These are phyloP conservation scores for Melampsora americana DNA, from an alignment of 1,284 basidiomycete genomes.

Conservation along the genomic window DNA sequence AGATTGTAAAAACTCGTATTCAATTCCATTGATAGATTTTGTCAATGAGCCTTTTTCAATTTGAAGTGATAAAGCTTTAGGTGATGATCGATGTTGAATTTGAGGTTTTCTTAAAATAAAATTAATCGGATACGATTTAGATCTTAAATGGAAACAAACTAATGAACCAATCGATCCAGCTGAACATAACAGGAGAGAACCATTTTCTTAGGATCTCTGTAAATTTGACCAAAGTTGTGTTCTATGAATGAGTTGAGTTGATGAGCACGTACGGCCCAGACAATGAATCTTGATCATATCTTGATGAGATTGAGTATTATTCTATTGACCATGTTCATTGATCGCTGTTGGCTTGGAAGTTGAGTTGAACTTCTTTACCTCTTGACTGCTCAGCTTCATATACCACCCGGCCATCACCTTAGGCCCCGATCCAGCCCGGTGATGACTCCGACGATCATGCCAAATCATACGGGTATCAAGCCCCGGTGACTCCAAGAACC, in stretches of 20 bases:
- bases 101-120: slow-evolving; percentile 18
- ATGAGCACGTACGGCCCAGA: slow-evolving; percentile 11
- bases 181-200: slow-evolving; percentile 2
- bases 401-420: too few relatives aligned
- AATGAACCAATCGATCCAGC: slow-evolving; percentile 40
- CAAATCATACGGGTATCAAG: too few relatives aligned
- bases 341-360: too few relatives aligned
- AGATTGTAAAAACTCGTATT: slow-evolving; percentile 17
- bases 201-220: background rate
- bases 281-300: slow-evolving; percentile 5
- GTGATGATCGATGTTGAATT: slow-evolving; percentile 15
- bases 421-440: too few relatives aligned
- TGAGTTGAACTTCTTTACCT: too few relatives aligned
- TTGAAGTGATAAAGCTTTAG: slow-evolving; percentile 27
- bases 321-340: too few relatives aligned
- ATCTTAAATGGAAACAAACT: slow-evolving; percentile 34
- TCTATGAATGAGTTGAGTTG: background rate
- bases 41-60: slow-evolving; percentile 6
- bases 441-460: too few relatives aligned
- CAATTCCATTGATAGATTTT: slow-evolving; percentile 16
- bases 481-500: too few relatives aligned
- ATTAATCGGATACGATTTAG: slow-evolving; percentile 9
- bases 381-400: too few relatives aligned
- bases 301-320: background rate
- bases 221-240: background rate